Conservation (phyloP, 164 flowering plant species). For the Magnolia sinica region DNA sequence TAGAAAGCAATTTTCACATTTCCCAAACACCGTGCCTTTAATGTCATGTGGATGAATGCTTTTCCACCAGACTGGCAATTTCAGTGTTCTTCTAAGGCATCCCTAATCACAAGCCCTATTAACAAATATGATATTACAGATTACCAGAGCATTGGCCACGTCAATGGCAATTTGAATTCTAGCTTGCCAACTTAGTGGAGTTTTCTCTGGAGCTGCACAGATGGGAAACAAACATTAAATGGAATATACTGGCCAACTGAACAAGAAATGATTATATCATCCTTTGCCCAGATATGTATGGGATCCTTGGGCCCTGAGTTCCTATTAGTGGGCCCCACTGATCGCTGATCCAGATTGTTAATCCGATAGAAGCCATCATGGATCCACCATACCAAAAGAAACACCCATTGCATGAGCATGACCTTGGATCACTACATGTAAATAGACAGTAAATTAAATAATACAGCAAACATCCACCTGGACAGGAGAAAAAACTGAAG, state of each 20-base stretch:
- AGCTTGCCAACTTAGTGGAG: conserved; percentile 76
- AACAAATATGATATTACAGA: background rate
- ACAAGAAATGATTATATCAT: background rate
- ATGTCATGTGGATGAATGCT: too few species aligned
- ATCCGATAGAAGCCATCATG: too few species aligned
- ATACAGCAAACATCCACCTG: background rate
- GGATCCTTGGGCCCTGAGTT: background rate
- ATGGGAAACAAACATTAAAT: conserved; percentile 7
- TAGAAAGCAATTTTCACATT: too few species aligned
- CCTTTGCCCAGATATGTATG: background rate
- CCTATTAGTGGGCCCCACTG: background rate
- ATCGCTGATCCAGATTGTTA: background rate
- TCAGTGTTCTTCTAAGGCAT: too few species aligned
- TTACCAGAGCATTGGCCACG: conserved; percentile 97
- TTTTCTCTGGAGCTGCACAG: conserved; percentile 55
- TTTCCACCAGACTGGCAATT: too few species aligned
- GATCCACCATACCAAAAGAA: background rate
- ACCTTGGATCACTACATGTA: too few species aligned
- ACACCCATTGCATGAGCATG: background rate
- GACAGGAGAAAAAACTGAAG: background rate
- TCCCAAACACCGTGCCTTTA: too few species aligned
- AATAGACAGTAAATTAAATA: background rate
- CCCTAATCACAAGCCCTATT: background rate
- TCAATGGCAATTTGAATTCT: conserved; percentile 93
- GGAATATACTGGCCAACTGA: background rate